Evolutionary conservation across 495 filamentous ascomycete species (phyloP), one percentile per base, ranked within the genome.

Genomic region (Neurospora hispaniola): DNA sequence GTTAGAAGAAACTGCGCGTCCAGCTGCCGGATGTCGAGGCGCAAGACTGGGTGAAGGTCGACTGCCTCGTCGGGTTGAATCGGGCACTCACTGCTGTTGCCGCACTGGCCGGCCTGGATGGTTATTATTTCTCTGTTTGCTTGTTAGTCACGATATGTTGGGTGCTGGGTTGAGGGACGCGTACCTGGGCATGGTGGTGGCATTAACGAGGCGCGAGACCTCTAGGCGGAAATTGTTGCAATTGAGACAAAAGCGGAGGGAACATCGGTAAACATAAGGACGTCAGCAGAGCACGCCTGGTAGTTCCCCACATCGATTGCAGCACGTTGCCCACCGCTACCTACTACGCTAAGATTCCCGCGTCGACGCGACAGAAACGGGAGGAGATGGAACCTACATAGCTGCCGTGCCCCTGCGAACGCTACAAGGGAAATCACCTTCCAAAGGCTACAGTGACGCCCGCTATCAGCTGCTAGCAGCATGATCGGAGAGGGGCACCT

Each of bases 71-170:
- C 39, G 7, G 71, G 69, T 35, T 23, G 66, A 54, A 48, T 42
- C 27, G 16, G 59, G 68, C 31, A 90, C 92, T 85, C 80, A 97
- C 94, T 94, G 86, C 94, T 98, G 82, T 99, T 99, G 87, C 96
- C 96, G 89, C 96, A 99, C 82, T 99, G 96, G 87, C 96, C 96
- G 71, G 96, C 94, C 84, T 99, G 96, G 74, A 99, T 92, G 44
- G 96, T 99, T 82, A 99, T 99, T 80, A 99, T 98, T 88, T 99
- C 96, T 84, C 96, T 98, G 70, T 14, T n/a, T 3, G 3, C 6
- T 4, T 44, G 70, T 74, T 20, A 74, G 73, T 35, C 16, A 46
- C 31, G 70, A 14, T 12, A 35, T 35, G 31, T 35, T 40, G 10
- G 11, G 18, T 12, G 16, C 40, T 5, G 14, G 54, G 27, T 6